Evolutionary conservation across 140 eudicot species (phyloP).

Genomic region (Flaveria floridana): DNA sequence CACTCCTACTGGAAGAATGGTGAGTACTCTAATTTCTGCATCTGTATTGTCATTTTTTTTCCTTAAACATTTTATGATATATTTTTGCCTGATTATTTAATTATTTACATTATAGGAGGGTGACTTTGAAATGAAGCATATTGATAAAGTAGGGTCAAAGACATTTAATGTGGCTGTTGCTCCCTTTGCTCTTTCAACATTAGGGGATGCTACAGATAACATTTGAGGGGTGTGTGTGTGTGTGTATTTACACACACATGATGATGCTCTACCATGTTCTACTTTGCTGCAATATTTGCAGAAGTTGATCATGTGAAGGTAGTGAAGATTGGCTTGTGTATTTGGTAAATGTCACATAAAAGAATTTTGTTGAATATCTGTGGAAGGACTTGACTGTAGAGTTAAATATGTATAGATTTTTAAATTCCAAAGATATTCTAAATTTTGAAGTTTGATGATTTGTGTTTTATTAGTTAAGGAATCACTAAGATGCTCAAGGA

Average conservation of each 20-base stretch:
- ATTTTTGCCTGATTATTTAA: neutral
- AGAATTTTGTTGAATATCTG: constrained; percentile 30
- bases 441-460: constrained; percentile 21
- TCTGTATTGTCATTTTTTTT: neutral
- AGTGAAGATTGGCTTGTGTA: constrained; percentile 27
- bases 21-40: constrained; percentile 35
- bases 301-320: constrained; percentile 24
- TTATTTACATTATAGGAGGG: constrained; percentile 58
- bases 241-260: constrained; percentile 7
- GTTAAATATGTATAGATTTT: constrained; percentile 33
- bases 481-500: constrained; percentile 6
- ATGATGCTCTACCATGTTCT: neutral
- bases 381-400: constrained; percentile 29
- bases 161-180: constrained; percentile 82
- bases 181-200: constrained; percentile 78
- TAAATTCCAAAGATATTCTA: constrained; percentile 5
- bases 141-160: constrained; percentile 62
- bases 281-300: neutral
- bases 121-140: constrained; percentile 84
- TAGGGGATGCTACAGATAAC: constrained; percentile 62
- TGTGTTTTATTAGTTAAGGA: constrained; percentile 21
- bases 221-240: constrained; percentile 35
- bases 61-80: neutral
- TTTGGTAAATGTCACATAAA: constrained; percentile 23
- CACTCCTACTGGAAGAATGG: constrained; percentile 96